phyloP scores from a whole-genome alignment of 257 asterid species.

The Anisodus tanguticus region DNA sequence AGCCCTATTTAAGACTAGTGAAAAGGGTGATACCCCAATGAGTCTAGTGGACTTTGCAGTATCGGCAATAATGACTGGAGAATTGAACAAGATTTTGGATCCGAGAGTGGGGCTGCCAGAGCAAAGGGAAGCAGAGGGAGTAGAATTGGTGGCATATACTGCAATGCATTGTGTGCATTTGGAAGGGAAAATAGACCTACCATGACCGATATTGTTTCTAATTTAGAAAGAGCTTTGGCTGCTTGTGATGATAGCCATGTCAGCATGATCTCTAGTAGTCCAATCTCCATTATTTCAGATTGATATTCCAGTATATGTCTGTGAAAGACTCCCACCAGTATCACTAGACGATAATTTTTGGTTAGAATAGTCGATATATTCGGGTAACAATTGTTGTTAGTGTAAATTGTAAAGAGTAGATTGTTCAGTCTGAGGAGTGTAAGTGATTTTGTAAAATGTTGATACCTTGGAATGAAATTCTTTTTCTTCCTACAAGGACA shows the following conservation, averaged over 20 bases:
- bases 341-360: background rate
- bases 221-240: constrained; percentile 33
- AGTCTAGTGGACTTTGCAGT: constrained; percentile 31
- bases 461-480: background rate
- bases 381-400: constrained; percentile 8
- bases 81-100: constrained; percentile 31
- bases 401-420: constrained; percentile 13
- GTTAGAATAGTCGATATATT: background rate
- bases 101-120: constrained; percentile 32
- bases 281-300: constrained; percentile 25
- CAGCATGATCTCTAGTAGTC: constrained; percentile 29
- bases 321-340: background rate
- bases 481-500: background rate
- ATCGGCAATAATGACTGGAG: constrained; percentile 28
- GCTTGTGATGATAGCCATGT: constrained; percentile 26
- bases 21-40: constrained; percentile 21
- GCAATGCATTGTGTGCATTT: constrained; percentile 35
- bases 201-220: constrained; percentile 34
- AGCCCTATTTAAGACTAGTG: constrained; percentile 31
- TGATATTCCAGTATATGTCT: background rate
- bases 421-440: background rate
- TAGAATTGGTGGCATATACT: constrained; percentile 37
- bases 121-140: constrained; percentile 23
- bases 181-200: constrained; percentile 35
- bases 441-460: background rate